These are phyloP conservation scores for Talaromyces adpressus DNA, from an alignment of 495 filamentous ascomycete genomes.

Conservation along the genomic window DNA sequence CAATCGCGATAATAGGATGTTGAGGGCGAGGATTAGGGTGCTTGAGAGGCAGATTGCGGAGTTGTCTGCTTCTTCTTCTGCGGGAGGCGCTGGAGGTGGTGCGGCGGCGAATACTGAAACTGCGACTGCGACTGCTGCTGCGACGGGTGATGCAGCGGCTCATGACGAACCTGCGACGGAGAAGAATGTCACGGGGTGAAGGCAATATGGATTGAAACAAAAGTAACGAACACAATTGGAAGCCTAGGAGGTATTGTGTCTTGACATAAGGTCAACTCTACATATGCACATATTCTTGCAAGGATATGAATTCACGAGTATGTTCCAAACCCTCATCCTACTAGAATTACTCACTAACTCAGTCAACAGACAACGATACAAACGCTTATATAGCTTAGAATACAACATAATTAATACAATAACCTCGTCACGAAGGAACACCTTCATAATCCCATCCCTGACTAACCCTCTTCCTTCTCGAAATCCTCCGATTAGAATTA, in stretches of 20 bases:
- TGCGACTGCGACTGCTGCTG: not conserved
- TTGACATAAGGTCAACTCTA: not conserved
- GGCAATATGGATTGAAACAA: not conserved
- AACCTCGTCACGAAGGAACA: conserved; percentile 41
- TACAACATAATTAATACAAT: not conserved
- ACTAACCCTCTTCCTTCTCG: conserved; percentile 41
- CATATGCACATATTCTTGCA: not conserved
- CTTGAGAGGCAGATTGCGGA: conserved; percentile 48
- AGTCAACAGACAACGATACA: not conserved
- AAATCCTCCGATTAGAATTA: conserved; percentile 49
- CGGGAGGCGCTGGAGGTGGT: not conserved
- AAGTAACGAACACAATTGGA: not conserved
- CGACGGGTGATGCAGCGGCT: not conserved
- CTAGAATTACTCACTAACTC: not conserved
- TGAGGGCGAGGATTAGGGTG: conserved; percentile 77
- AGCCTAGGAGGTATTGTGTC: not conserved
- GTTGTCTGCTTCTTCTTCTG: conserved; percentile 10
- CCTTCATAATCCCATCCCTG: conserved; percentile 63
- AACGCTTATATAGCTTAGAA: not conserved
- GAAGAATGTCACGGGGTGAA: not conserved
- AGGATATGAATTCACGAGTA: not conserved
- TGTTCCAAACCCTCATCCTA: not conserved
- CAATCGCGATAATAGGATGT: conserved; percentile 87
- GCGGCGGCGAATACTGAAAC: not conserved
- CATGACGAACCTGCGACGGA: not conserved